Evolutionary conservation across 2,329 filamentous ascomycete species (phyloP), one percentile per base, ranked within the genome.

Genomic region (Paraphaeosphaeria sporulosa): DNA sequence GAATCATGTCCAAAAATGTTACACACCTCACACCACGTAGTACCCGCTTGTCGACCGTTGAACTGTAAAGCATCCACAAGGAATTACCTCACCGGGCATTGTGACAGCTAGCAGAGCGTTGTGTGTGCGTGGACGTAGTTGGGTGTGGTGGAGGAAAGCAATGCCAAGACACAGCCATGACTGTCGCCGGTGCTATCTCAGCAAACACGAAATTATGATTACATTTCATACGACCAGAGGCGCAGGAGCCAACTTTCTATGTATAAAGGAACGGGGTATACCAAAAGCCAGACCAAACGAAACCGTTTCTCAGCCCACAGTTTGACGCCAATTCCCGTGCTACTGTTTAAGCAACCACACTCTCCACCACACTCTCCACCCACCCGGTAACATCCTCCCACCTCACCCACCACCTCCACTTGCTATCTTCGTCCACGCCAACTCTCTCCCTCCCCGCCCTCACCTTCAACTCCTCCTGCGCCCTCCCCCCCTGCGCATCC

Each of bases 401-500:
- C 53, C 40, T 54, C 36, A 42, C 43, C 54, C 44, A 58, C 44
- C 42, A 38, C 56, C 38, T n/a, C 38, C 38, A n/a, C 38, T 15
- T 8, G 5, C 5, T 2, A n/a, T 17, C 7, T 6, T n/a, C 17
- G 8, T 40, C n/a, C 4, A n/a, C 38, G 7, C 56, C 59, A 27
- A 55, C 48, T 32, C 58, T n/a, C 27, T 64, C 60, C 49, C 67
- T 72, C 1, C 64, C 62, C 25, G 67, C 67, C 43, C 69, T 62
- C 21, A 65, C 68, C 56, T 71, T 66, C 58, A 72, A 38, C 1
- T 64, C 71, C 17, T 61, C 63, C 42, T 66, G 66, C 3, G 60
- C 64, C 5, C 66, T 67, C 9, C 65, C 67, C 1, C 75, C 70
- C 55, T 82, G 78, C 36, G 64, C 65, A 49, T 79, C 80, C 73